These are phyloP conservation scores for Kurtzmaniella natalensis DNA, from an alignment of 1,139 yeast genomes.

Conservation along the genomic window DNA sequence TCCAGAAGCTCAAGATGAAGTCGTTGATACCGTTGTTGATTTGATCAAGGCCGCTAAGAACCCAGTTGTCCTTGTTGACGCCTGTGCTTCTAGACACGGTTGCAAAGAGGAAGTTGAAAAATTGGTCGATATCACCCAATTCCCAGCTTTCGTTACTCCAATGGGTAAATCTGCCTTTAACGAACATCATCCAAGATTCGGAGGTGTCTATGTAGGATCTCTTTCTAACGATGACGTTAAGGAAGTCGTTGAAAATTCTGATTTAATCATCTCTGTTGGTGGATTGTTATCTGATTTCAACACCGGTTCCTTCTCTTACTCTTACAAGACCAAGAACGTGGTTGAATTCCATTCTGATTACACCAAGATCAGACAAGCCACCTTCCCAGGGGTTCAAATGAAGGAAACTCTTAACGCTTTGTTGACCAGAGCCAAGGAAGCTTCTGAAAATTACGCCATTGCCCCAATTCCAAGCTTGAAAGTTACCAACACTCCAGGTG, in stretches of 20 bases:
- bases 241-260: constrained; percentile 26
- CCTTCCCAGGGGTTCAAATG: constrained; percentile 34
- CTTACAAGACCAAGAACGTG: constrained; percentile 31
- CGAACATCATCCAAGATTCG: constrained; percentile 40
- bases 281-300: constrained; percentile 38
- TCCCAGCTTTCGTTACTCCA: constrained; percentile 84
- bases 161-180: constrained; percentile 85
- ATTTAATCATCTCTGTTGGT: constrained; percentile 29
- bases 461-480: constrained; percentile 13
- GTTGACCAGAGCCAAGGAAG: constrained; percentile 13
- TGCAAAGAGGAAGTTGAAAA: constrained; percentile 57
- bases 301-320: constrained; percentile 38
- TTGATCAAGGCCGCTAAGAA: constrained; percentile 55
- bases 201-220: constrained; percentile 31
- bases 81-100: constrained; percentile 79
- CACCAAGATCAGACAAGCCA: constrained; percentile 32
- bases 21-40: constrained; percentile 50
- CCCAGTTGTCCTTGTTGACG: constrained; percentile 79
- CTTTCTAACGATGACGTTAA: constrained; percentile 29
- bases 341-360: constrained; percentile 39
- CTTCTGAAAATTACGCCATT: constrained; percentile 15
- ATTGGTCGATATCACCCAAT: constrained; percentile 66
- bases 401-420: constrained; percentile 24
- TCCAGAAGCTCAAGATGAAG: constrained; percentile 68
- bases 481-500: constrained; percentile 8